A percentile compares a stretch with the other conserved stretches of the same genome.
phyloP scores from a whole-genome alignment of 2,329 filamentous ascomycete species.

The Pyricularia sp. region DNA sequence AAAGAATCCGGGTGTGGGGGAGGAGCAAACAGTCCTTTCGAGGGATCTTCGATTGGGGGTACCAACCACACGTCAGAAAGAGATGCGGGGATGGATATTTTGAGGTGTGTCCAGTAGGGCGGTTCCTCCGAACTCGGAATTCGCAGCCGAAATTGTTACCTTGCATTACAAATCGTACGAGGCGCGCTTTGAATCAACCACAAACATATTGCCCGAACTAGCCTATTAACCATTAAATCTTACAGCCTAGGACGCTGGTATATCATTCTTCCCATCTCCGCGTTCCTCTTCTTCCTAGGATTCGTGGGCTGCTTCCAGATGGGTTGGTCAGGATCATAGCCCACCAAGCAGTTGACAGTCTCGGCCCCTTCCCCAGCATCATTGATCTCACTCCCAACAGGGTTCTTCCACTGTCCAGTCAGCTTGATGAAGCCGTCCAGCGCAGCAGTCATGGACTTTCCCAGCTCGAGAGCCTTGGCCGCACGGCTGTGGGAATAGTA shows the following conservation, averaged over 20 bases:
- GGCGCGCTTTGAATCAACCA: neutral
- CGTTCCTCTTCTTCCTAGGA: neutral
- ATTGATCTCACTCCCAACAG: neutral
- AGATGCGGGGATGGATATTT: neutral
- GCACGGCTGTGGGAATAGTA: constrained; percentile 1
- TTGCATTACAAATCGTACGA: neutral
- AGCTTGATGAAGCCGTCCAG: constrained; percentile 2
- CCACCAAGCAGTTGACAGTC: constrained; percentile 3
- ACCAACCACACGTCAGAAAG: neutral
- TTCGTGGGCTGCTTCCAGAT: constrained; percentile 2
- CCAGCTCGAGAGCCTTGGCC: neutral
- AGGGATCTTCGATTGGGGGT: too few relatives aligned
- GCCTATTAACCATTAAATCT: neutral
- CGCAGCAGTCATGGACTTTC: neutral
- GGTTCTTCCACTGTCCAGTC: neutral
- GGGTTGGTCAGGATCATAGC: neutral
- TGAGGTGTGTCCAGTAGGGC: neutral
- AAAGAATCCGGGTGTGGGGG: neutral
- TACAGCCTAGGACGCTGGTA: neutral
- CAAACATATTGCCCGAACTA: neutral
- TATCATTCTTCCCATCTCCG: neutral
- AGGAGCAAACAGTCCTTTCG: neutral
- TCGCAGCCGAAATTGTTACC: too few relatives aligned
- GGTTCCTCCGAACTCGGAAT: neutral
- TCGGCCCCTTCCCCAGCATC: neutral